phyloP scores from a whole-genome alignment of 495 filamentous ascomycete species.

The Letharia columbiana region DNA sequence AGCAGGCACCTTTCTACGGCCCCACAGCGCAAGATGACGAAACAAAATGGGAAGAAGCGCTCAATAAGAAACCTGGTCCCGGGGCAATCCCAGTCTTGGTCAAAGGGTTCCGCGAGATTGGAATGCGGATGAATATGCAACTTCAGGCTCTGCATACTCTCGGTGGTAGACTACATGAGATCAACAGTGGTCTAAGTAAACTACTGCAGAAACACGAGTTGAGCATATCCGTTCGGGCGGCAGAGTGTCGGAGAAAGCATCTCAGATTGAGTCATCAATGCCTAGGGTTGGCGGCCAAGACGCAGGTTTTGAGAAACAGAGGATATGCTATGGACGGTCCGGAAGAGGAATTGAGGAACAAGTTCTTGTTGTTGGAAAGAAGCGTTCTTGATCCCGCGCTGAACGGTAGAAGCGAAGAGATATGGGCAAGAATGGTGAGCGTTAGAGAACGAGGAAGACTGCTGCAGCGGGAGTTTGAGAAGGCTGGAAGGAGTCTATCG shows the following conservation, averaged over 20 bases:
- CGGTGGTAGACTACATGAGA: slow-evolving; percentile 77
- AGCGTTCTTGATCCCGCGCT: slow-evolving; percentile 74
- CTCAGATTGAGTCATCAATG: slow-evolving; percentile 71
- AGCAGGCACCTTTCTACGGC: slow-evolving; percentile 71
- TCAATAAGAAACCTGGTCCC: slow-evolving; percentile 69
- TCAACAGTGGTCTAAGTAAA: slow-evolving; percentile 72
- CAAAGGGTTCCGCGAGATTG: slow-evolving; percentile 61
- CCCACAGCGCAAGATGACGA: slow-evolving; percentile 69
- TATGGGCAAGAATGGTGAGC: slow-evolving; percentile 89
- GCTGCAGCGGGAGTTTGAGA: slow-evolving; percentile 71
- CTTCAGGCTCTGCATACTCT: slow-evolving; percentile 61
- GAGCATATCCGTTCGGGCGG: slow-evolving; percentile 65
- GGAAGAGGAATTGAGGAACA: slow-evolving; percentile 85
- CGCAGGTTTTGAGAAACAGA: slow-evolving; percentile 81
- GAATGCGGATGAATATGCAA: slow-evolving; percentile 70
- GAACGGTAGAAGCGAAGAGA: slow-evolving; percentile 78
- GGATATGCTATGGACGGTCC: slow-evolving; percentile 87
- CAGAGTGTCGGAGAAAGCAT: slow-evolving; percentile 74
- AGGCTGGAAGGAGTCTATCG: slow-evolving; percentile 44
- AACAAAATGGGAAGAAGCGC: slow-evolving; percentile 86
- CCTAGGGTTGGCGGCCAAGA: slow-evolving; percentile 77
- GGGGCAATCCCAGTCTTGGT: slow-evolving; percentile 68
- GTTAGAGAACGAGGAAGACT: slow-evolving; percentile 71
- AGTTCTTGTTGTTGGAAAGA: slow-evolving; percentile 66
- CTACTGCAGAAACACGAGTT: slow-evolving; percentile 78